phyloP scores from a whole-genome alignment of 2,329 filamentous ascomycete genomes.

The Epichloe bromicola region DNA sequence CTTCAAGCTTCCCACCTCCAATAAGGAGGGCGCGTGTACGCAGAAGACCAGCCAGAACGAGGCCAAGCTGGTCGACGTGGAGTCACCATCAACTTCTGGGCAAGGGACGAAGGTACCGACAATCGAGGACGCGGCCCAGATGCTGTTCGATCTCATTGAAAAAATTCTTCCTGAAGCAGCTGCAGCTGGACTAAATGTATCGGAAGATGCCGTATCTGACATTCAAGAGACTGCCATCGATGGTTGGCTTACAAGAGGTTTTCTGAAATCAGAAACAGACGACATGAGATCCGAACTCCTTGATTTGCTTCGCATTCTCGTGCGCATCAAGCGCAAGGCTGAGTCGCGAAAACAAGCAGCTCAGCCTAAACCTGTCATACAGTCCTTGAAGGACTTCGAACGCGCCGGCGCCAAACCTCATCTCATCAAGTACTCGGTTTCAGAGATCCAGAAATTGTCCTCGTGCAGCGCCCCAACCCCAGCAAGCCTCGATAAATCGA shows the following conservation, averaged over 20 bases:
- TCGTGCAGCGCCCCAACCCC: background rate
- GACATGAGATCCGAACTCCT: constrained; percentile 12
- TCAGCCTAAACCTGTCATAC: background rate
- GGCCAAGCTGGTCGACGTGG: constrained; percentile 3
- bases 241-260: constrained; percentile 14
- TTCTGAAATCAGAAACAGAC: constrained; percentile 12
- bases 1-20: background rate
- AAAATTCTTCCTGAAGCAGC: constrained; percentile 9
- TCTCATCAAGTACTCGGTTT: constrained; percentile 1
- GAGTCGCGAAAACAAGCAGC: constrained; percentile 7
- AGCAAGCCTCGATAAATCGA: background rate
- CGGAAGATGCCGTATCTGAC: constrained; percentile 7
- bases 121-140: constrained; percentile 8
- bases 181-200: constrained; percentile 3
- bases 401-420: background rate
- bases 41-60: background rate
- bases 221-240: constrained; percentile 16
- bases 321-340: constrained; percentile 12
- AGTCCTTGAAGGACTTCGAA: background rate
- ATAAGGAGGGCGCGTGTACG: no score
- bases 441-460: constrained; percentile 1
- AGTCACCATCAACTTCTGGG: background rate
- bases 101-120: background rate
- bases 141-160: constrained; percentile 8
- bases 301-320: constrained; percentile 11